These are phyloP conservation scores for Candida smagusa DNA, from an alignment of 1,139 yeast genomes.

Conservation along the genomic window DNA sequence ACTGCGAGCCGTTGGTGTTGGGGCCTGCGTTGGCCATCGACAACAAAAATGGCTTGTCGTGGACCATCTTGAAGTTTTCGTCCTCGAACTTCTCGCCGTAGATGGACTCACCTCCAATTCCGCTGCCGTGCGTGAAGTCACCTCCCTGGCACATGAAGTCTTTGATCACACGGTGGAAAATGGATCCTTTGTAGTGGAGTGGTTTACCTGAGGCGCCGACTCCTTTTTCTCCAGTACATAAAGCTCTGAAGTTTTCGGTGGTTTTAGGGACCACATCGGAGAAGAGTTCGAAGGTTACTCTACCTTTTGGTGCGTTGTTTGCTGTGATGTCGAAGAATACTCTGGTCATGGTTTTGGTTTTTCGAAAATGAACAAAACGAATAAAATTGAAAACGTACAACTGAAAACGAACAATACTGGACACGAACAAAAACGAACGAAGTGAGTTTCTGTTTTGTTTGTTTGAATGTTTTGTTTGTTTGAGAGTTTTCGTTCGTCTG, in stretches of 20 bases:
- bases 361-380: no score
- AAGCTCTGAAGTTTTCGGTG: constrained; percentile 85
- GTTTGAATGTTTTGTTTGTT: not conserved
- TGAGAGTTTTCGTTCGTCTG: no score
- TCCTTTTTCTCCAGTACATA: constrained; percentile 91
- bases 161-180: constrained; percentile 90
- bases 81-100: constrained; percentile 96
- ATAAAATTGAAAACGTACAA: no score
- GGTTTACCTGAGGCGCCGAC: constrained; percentile 60
- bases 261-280: constrained; percentile 87
- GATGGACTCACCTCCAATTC: constrained; percentile 93
- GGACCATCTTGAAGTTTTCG: constrained; percentile 75
- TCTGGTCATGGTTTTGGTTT: constrained; percentile 21
- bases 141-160: constrained; percentile 96
- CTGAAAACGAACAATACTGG: not conserved
- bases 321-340: constrained; percentile 76
- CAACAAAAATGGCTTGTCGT: constrained; percentile 80
- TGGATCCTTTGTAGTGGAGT: constrained; percentile 70
- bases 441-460: no score
- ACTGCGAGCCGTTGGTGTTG: constrained; percentile 93
- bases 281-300: constrained; percentile 73
- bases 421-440: not conserved
- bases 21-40: constrained; percentile 98
- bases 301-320: constrained; percentile 63
- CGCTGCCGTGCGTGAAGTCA: constrained; percentile 85